phyloP scores from a whole-genome alignment of 2,329 filamentous ascomycete species.

The Phaeosphaeriaceae sp. region DNA sequence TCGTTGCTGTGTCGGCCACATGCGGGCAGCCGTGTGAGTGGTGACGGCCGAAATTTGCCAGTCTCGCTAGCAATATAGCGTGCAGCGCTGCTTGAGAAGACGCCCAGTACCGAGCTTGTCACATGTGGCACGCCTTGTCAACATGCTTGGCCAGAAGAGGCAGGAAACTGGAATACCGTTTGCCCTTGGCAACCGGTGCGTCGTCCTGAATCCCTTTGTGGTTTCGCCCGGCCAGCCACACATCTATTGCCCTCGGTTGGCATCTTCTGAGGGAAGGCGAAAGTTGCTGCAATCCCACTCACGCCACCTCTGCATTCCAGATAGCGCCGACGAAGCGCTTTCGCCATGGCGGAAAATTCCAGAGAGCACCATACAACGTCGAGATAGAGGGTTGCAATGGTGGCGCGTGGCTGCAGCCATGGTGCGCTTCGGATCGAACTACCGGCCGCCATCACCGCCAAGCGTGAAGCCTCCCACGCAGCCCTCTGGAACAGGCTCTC shows the following conservation, averaged over 20 bases:
- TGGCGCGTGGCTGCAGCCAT: conserved; percentile 8
- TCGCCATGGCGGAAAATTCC: neutral
- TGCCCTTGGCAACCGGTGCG: neutral
- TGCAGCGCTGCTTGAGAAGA: neutral
- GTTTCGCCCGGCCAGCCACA: neutral
- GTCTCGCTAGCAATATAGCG: neutral
- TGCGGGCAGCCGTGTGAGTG: neutral
- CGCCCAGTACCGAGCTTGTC: neutral
- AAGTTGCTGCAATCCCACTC: neutral
- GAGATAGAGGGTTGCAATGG: conserved; percentile 8
- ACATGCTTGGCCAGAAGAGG: conserved; percentile 4
- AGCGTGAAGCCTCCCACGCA: conserved; percentile 47
- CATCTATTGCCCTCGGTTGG: neutral
- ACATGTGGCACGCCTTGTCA: conserved; percentile 7
- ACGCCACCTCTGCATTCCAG: neutral
- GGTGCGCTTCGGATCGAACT: conserved; percentile 6
- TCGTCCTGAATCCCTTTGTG: neutral
- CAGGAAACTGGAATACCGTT: neutral
- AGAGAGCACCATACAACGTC: conserved; percentile 1
- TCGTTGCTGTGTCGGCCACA: neutral
- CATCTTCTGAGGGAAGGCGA: neutral
- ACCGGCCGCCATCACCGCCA: conserved; percentile 7
- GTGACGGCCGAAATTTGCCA: neutral
- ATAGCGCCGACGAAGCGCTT: neutral
- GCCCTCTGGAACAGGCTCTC: conserved; percentile 44